These are phyloP conservation scores for Naganishia kalamii DNA, from an alignment of 768 basidiomycete species.

Conservation along the genomic window DNA sequence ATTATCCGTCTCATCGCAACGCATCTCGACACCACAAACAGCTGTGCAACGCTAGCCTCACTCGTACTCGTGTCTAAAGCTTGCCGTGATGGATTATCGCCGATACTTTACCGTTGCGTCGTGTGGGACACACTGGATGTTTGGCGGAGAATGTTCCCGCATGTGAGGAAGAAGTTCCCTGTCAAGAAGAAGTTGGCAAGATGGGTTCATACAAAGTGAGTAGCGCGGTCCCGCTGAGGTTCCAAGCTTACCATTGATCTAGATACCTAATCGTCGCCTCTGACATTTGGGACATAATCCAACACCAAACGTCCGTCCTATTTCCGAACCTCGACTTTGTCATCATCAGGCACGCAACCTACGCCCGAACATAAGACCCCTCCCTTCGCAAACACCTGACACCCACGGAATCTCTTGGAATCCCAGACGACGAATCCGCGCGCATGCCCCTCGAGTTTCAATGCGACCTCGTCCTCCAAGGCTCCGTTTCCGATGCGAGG, in stretches of 20 bases:
- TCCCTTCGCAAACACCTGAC: neutral
- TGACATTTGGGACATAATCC: neutral
- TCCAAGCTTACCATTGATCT: neutral
- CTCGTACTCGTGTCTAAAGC: neutral
- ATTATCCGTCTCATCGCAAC: neutral
- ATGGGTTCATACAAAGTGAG: neutral
- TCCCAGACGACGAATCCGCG: neutral
- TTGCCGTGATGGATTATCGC: neutral
- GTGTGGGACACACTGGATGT: neutral
- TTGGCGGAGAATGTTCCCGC: neutral
- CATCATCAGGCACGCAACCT: neutral
- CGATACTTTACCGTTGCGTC: neutral
- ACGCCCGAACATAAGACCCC: neutral
- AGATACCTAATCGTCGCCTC: neutral
- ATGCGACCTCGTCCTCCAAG: neutral
- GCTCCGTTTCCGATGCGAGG: neutral
- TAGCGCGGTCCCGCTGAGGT: neutral
- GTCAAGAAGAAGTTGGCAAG: neutral
- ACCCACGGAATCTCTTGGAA: neutral
- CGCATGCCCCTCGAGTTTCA: neutral
- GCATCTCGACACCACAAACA: neutral
- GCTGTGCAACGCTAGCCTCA: neutral
- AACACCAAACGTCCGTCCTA: neutral
- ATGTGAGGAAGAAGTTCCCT: neutral
- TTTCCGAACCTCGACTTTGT: neutral